phyloP scores from a whole-genome alignment of 768 basidiomycete species.

The Phylloporus arenicola region DNA sequence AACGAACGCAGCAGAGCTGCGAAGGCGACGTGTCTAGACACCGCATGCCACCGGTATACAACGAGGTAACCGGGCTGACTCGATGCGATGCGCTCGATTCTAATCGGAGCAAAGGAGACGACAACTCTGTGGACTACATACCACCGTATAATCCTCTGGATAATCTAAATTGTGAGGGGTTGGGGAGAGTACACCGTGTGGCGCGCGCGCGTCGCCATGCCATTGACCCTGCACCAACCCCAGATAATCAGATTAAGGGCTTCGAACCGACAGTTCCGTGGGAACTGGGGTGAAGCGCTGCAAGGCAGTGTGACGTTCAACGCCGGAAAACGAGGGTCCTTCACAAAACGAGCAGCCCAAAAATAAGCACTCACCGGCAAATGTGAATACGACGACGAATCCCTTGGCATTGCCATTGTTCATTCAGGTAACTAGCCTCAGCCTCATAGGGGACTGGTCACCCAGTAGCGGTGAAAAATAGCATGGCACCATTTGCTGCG shows the following conservation, averaged over 20 bases:
- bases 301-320: conserved; percentile 8
- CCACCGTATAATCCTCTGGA: no score
- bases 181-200: neutral
- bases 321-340: neutral
- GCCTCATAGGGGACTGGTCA: no score
- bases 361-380: neutral
- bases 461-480: no score
- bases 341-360: neutral
- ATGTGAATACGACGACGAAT: neutral
- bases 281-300: conserved; percentile 3
- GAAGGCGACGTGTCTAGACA: neutral
- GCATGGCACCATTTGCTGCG: neutral
- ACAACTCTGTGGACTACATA: no score
- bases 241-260: neutral
- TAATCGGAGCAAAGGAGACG: neutral
- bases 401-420: no score
- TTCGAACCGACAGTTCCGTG: neutral
- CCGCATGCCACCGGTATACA: conserved; percentile 8
- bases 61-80: conserved; percentile 17
- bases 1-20: neutral
- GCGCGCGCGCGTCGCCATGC: no score
- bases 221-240: neutral
- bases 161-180: no score
- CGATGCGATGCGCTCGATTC: neutral
- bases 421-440: no score